A percentile compares a stretch with the other conserved stretches of the same genome.
Evolutionary conservation across 1,284 basidiomycete species (phyloP).

Genomic region (Clitocybe nebularis): DNA sequence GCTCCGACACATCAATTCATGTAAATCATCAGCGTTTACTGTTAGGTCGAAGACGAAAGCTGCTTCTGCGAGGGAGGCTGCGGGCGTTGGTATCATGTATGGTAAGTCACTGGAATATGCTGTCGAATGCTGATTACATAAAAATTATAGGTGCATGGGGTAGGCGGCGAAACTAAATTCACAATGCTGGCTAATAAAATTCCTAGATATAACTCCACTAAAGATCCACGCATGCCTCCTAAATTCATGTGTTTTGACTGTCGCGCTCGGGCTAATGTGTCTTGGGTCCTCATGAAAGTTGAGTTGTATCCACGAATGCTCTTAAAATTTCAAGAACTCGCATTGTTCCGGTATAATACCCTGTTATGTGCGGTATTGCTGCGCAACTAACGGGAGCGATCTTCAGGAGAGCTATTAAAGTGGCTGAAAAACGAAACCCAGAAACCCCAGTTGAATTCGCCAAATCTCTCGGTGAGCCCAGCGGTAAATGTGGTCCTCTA

Average conservation of each 20-base stretch:
- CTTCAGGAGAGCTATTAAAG: conserved; percentile 68
- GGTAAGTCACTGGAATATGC: conserved; percentile 50
- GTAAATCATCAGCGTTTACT: not conserved
- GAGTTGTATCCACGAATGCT: conserved; percentile 57
- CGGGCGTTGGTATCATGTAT: conserved; percentile 68
- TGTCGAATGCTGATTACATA: too few species aligned
- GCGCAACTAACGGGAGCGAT: conserved; percentile 3
- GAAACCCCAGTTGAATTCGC: conserved; percentile 51
- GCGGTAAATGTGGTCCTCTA: not conserved
- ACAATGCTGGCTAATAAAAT: conserved; percentile 1
- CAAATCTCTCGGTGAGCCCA: conserved; percentile 50
- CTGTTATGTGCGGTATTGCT: not conserved
- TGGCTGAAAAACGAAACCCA: conserved; percentile 50
- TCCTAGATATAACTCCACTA: conserved; percentile 55
- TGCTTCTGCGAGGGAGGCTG: conserved; percentile 68
- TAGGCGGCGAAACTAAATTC: conserved; percentile 24
- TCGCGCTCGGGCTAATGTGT: conserved; percentile 56
- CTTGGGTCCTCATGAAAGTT: conserved; percentile 64
- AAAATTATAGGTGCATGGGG: conserved; percentile 70
- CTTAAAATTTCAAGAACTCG: conserved; percentile 59
- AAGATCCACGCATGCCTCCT: conserved; percentile 52
- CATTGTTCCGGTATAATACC: conserved; percentile 55
- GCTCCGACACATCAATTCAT: not conserved
- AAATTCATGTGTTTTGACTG: conserved; percentile 70
- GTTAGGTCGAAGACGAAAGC: conserved; percentile 42